Evolutionary conservation across 192 early-diverging fungal genomes (phyloP).

Genomic region (Allomyces macrogynus): DNA sequence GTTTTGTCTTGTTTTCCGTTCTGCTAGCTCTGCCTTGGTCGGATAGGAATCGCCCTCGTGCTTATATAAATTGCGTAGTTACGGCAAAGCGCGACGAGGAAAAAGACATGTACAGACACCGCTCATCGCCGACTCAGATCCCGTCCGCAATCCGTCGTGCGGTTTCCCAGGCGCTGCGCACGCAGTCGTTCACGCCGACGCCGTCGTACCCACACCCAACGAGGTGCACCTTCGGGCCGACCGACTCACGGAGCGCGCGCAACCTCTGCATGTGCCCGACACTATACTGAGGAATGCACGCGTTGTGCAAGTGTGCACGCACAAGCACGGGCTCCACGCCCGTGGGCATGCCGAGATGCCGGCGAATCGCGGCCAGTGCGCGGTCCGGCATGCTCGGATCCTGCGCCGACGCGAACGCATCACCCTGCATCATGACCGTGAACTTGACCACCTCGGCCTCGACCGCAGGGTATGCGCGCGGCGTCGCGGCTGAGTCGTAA

Average conservation of each 20-base stretch:
- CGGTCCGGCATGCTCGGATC: neutral
- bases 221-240: neutral
- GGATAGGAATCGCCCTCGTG: too few relatives aligned
- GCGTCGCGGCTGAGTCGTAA: neutral
- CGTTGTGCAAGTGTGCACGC: neutral
- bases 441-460: neutral
- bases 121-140: too few relatives aligned
- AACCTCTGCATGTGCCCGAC: neutral
- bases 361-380: neutral
- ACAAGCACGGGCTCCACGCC: neutral
- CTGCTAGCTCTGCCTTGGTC: too few relatives aligned
- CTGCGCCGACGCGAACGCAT: neutral
- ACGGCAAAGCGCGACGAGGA: too few relatives aligned
- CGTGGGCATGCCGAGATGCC: neutral
- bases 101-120: too few relatives aligned
- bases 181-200: neutral
- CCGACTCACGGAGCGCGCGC: neutral
- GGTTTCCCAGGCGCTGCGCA: neutral
- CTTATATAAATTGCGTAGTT: too few relatives aligned
- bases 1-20: too few relatives aligned
- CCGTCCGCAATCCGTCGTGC: neutral
- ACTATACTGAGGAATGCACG: neutral
- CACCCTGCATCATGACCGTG: neutral
- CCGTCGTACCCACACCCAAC: neutral
- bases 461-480: neutral